phyloP scores from a whole-genome alignment of 805 yeast genomes.

The Lachancea thermotolerans region DNA sequence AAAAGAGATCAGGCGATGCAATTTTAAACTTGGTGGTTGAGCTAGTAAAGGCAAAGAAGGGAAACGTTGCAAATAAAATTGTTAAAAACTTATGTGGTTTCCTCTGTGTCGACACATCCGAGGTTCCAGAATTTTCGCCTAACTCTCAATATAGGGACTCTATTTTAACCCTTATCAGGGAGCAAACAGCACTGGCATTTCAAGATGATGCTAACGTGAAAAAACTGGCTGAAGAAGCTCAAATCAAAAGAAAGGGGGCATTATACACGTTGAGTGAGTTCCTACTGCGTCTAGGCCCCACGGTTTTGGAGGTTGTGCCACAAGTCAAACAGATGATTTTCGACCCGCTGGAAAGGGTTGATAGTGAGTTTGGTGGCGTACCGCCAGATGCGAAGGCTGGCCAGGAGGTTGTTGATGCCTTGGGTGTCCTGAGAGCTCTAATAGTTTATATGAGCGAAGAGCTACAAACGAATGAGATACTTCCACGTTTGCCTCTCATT shows the following conservation, averaged over 20 bases:
- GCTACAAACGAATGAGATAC: slow-evolving; percentile 43
- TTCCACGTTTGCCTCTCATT: slow-evolving; percentile 47
- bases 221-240: slow-evolving; percentile 63
- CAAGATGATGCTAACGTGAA: slow-evolving; percentile 55
- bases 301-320: slow-evolving; percentile 55
- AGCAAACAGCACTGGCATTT: slow-evolving; percentile 59
- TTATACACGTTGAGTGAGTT: slow-evolving; percentile 58
- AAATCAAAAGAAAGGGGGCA: slow-evolving; percentile 81
- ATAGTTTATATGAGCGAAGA: slow-evolving; percentile 50
- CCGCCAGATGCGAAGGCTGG: slow-evolving; percentile 46
- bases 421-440: slow-evolving; percentile 74
- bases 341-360: slow-evolving; percentile 48
- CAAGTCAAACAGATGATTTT: slow-evolving; percentile 60
- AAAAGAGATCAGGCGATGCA: slow-evolving; percentile 61
- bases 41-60: slow-evolving; percentile 50
- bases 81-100: slow-evolving; percentile 87
- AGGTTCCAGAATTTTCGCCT: slow-evolving; percentile 84
- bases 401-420: slow-evolving; percentile 76
- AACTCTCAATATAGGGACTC: slow-evolving; percentile 47
- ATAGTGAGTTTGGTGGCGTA: slow-evolving; percentile 23
- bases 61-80: slow-evolving; percentile 79
- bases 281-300: slow-evolving; percentile 44
- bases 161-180: slow-evolving; percentile 72
- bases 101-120: slow-evolving; percentile 90
- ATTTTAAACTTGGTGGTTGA: slow-evolving; percentile 58